Conservation (phyloP, 2,329 filamentous ascomycete genomes). For the Phialophora expanda region DNA sequence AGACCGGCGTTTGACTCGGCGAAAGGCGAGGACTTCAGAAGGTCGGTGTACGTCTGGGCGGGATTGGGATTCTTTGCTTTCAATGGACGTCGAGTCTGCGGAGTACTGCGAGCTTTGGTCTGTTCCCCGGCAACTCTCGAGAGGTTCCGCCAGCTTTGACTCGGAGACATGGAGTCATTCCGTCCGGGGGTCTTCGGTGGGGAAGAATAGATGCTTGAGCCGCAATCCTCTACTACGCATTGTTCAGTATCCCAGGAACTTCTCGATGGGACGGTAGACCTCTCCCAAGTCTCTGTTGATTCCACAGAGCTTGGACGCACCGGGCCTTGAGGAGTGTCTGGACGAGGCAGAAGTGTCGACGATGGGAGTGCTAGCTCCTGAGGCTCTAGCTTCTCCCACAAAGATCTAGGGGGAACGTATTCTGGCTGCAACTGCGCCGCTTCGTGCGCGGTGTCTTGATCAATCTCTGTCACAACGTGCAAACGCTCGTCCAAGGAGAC, state of each 20-base stretch:
- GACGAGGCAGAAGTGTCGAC: background rate
- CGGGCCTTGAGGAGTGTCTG: too few species aligned
- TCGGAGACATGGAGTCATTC: background rate
- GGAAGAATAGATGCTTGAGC: slow-evolving; percentile 15
- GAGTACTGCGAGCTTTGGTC: background rate
- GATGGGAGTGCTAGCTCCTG: slow-evolving; percentile 1
- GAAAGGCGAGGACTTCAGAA: slow-evolving; percentile 18
- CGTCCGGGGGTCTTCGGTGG: background rate
- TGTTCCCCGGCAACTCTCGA: background rate
- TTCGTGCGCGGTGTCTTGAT: background rate
- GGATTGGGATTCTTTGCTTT: background rate
- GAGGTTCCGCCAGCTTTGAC: background rate
- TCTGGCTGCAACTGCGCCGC: background rate
- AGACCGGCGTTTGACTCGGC: background rate
- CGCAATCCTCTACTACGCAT: background rate
- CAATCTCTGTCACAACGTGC: background rate
- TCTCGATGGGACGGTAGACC: background rate
- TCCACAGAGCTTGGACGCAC: background rate
- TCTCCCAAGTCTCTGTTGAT: slow-evolving; percentile 1
- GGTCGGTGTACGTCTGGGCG: slow-evolving; percentile 28
- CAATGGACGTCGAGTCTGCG: background rate
- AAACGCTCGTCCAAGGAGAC: background rate
- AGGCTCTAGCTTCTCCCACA: slow-evolving; percentile 13
- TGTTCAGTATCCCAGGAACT: slow-evolving; percentile 23
- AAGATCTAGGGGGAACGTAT: slow-evolving; percentile 22